Conservation (phyloP, 108 stramenopile genomes). For the Pseudonitzschia multistriata region DNA sequence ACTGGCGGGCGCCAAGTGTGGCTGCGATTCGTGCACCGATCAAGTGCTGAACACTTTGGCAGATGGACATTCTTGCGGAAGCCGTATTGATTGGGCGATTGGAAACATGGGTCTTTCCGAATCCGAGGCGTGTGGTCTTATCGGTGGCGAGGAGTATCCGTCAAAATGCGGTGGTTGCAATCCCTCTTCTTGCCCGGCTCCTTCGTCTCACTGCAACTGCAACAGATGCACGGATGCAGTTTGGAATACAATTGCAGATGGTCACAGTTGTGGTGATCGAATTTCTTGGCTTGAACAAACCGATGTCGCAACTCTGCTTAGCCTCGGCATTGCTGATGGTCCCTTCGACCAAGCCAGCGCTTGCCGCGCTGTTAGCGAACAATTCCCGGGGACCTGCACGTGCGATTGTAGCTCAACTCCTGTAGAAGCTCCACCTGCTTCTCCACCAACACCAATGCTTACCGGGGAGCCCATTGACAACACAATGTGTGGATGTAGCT, state of each 20-base stretch:
- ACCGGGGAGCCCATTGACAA: too few relatives aligned
- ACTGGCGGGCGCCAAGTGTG: too few relatives aligned
- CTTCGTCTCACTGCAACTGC: neutral
- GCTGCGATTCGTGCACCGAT: neutral
- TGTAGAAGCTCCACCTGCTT: too few relatives aligned
- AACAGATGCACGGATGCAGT: neutral
- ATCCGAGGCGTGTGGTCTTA: neutral
- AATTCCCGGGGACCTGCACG: slow-evolving; percentile 4
- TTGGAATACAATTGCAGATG: neutral
- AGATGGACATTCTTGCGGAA: slow-evolving; percentile 5
- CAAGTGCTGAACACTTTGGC: neutral
- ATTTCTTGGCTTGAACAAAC: neutral
- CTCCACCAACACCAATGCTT: too few relatives aligned
- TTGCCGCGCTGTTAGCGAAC: neutral
- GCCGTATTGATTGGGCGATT: slow-evolving; percentile 16
- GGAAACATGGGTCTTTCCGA: slow-evolving; percentile 2
- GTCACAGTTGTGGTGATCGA: neutral
- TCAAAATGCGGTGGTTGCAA: slow-evolving; percentile 11
- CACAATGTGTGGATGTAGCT: neutral
- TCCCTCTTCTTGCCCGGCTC: neutral
- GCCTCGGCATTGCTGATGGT: neutral
- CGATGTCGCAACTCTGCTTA: neutral
- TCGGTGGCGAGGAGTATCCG: slow-evolving; percentile 12
- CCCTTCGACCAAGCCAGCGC: slow-evolving; percentile 3
- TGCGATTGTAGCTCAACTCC: neutral